Evolutionary conservation across 768 basidiomycete genomes (phyloP), one percentile per base, ranked within the genome.

Genomic region (Russula sp.): DNA sequence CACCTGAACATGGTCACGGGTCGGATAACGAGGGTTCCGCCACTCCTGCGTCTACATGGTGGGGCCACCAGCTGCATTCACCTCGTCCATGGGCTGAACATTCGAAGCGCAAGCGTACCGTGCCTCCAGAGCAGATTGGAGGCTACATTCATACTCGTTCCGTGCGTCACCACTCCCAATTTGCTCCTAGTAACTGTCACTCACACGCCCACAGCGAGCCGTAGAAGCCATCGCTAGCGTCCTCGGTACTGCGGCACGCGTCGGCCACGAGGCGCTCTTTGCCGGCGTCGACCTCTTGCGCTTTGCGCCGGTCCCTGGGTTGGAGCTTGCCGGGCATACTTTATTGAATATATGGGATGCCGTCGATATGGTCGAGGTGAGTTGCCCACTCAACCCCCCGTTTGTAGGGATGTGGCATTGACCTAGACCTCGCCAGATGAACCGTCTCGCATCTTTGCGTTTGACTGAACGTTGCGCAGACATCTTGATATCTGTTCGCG

Each of bases 401-500:
- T 31, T 40, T 16, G 4, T 18, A 18, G 13, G 16, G 27, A 22
- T 34, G 2, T 32, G 0, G 4, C 10, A 34, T 32, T 31, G 40
- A 39, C 44, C 2, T 34, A 34, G 47, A 51, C 39, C 42, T 60
- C 4, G 45, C 35, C 66, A 91, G 89, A 82, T 81, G 66, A 89
- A 91, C 64, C 78, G 86, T 18, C 74, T 86, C 13, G 80, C 82
- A 1, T 88, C 86, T 68, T 76, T 91, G 34, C 84, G 87, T 10
- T 77, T 91, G 8, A 87, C 87, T 0, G 84, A 88, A 67, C 82
- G 87, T 32, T 89, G 88, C 64, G 89, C 89, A 0, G 82, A 82
- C 14, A 80, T 86, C 18, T 77, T 91, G 3, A 73, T 84, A n/a
- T 80, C 82, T 11, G 80, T 91, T 6, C 79, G 83, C 0, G 79